Percentiles rank a stretch among this genome's conserved stretches.
Evolutionary conservation across 495 filamentous ascomycete genomes (phyloP).

Genomic region (Xylaria telfairii): DNA sequence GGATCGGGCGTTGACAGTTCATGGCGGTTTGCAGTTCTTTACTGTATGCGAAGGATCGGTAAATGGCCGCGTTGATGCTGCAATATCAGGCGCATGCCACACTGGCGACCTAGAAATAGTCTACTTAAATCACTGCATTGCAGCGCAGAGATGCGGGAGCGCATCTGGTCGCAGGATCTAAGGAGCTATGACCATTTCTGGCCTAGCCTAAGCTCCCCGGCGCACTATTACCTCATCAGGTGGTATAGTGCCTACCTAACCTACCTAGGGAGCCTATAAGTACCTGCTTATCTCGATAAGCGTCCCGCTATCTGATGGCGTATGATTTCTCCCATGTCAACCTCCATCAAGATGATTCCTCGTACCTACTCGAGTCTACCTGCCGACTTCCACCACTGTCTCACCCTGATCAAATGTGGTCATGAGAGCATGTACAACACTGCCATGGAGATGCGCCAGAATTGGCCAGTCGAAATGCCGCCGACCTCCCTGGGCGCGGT

Average conservation of each 20-base stretch:
- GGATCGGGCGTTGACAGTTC: conserved; percentile 42
- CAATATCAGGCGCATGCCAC: neutral
- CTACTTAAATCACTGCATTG: neutral
- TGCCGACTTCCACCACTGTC: neutral
- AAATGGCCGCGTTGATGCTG: neutral
- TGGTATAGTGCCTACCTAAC: too few relatives aligned
- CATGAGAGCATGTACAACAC: conserved; percentile 40
- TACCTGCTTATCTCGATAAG: neutral
- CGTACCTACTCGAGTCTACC: neutral
- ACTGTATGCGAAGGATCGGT: neutral
- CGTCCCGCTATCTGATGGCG: neutral
- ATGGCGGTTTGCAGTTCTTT: conserved; percentile 28
- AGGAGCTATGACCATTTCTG: conserved; percentile 2
- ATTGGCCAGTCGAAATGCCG: conserved; percentile 16
- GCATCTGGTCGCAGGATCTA: neutral
- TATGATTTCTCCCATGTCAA: neutral
- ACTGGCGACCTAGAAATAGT: too few relatives aligned
- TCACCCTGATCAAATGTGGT: conserved; percentile 29
- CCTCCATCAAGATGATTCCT: neutral
- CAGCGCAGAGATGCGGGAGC: neutral
- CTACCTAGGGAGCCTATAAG: too few relatives aligned
- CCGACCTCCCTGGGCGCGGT: neutral
- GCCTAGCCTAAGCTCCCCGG: neutral
- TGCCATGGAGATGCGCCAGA: conserved; percentile 32
- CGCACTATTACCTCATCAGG: conserved; percentile 17